Evolutionary conservation across 192 early-diverging fungal species (phyloP), one percentile per base, ranked within the genome.

Genomic region (Backusella tuberculispora): DNA sequence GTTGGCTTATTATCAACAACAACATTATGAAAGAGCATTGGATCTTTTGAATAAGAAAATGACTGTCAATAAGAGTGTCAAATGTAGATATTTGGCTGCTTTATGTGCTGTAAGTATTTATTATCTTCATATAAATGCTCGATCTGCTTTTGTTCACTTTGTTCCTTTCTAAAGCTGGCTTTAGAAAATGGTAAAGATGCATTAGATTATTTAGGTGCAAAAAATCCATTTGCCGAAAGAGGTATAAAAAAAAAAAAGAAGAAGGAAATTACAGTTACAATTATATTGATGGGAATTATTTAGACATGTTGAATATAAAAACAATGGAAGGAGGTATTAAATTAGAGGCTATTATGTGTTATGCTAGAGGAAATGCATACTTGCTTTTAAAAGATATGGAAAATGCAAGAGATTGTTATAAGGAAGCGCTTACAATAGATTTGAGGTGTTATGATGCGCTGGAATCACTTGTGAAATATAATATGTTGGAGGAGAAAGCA

Each of bases 401-500:
- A 1, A 66, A 78, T 19, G 92, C 91, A 12, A 88, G 88, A 43
- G 82, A 87, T 6, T 83, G 83, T 72, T 91, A 87, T 65, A 88
- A 89, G 50, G 83, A 88, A 69, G 88, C 93, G 34, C 73, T 94
- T 5, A 44, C 56, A 14, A 69, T 88, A 0, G 93, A 94, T 78
- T 83, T 90, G 17, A 85, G 87, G 44, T 92, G 90, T 68, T 85
- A 84, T 67, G 91, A 93, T 86, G 90, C 92, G 5, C 80, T 90
- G 46, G 74, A 92, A 37, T 81, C 78, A 41, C 74, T 93, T 45
- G 60, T 89, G 0, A 79, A 79, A 9, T 82, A 88, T 74, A 83
- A 90, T 66, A 86, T 92, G 84, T 56, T 93, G 84, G 87, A 81
- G 24, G 80, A 73, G 17, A 80, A 80, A 19, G 89, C 89, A 85